A percentile compares a stretch with the other conserved stretches of the same genome.
phyloP scores from a whole-genome alignment of 2,329 filamentous ascomycete genomes.

The Penicillium concentricum region DNA sequence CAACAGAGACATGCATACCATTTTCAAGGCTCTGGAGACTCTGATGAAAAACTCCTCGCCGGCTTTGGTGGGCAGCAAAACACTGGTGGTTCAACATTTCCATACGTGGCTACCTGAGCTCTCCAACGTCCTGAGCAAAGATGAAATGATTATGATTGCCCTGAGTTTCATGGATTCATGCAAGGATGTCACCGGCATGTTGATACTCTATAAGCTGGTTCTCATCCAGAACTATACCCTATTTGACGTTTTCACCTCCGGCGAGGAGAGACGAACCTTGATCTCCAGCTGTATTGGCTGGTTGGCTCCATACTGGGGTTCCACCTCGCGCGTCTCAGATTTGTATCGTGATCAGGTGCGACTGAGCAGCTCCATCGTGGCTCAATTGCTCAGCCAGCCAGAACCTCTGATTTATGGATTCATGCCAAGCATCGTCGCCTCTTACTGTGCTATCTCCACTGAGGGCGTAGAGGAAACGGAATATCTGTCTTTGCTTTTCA shows the following conservation, averaged over 20 bases:
- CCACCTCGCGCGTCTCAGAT: conserved; percentile 67
- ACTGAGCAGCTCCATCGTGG: conserved; percentile 87
- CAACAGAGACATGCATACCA: conserved; percentile 75
- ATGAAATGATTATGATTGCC: conserved; percentile 87
- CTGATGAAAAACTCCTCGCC: conserved; percentile 88
- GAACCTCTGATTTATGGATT: conserved; percentile 82
- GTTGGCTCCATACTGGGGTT: conserved; percentile 93
- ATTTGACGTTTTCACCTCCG: conserved; percentile 75
- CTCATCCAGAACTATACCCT: conserved; percentile 89
- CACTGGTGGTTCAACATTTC: conserved; percentile 91
- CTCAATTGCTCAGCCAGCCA: conserved; percentile 76
- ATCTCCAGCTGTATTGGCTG: conserved; percentile 81
- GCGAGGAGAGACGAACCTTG: conserved; percentile 71
- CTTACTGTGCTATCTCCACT: conserved; percentile 74
- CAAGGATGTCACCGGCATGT: conserved; percentile 79
- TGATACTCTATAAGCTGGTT: conserved; percentile 87
- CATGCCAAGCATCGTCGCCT: conserved; percentile 86
- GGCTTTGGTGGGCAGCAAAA: conserved; percentile 88
- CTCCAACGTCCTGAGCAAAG: conserved; percentile 68
- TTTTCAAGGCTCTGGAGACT: conserved; percentile 85
- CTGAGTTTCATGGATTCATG: conserved; percentile 94
- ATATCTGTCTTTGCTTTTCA: conserved; percentile 81
- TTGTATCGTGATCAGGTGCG: conserved; percentile 93
- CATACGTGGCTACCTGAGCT: conserved; percentile 97
- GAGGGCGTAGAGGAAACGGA: conserved; percentile 60